Evolutionary conservation across 2,329 filamentous ascomycete species (phyloP).

Genomic region (Scolecobasidium constrictum): DNA sequence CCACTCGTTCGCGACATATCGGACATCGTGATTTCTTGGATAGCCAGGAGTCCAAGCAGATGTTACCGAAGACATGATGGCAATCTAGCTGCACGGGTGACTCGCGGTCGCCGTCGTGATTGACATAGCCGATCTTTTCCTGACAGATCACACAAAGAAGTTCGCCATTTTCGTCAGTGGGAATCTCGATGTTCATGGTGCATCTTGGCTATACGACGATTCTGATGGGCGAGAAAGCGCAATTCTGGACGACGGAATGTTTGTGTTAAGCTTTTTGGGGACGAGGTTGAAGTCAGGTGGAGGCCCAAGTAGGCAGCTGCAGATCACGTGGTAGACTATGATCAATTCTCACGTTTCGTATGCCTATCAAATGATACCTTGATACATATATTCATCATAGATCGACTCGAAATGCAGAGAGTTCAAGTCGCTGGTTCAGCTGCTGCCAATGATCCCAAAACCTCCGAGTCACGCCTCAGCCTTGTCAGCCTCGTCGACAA

Average conservation of each 20-base stretch:
- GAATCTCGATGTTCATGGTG: not conserved
- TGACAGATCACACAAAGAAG: conserved; percentile 2
- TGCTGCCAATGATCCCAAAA: not conserved
- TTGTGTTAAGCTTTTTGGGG: no score
- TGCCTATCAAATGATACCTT: not conserved
- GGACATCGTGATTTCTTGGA: not conserved
- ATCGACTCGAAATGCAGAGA: not conserved
- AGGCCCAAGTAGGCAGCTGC: no score
- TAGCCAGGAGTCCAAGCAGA: not conserved
- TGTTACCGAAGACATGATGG: not conserved
- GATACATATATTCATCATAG: not conserved
- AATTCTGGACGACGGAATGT: no score
- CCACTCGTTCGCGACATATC: conserved; percentile 4
- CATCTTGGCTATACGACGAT: not conserved
- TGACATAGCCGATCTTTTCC: not conserved
- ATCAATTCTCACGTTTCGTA: not conserved
- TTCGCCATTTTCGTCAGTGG: not conserved
- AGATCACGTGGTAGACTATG: no score
- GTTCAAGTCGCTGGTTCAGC: not conserved
- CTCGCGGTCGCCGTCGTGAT: not conserved
- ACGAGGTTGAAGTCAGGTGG: no score
- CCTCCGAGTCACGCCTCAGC: not conserved
- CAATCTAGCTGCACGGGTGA: conserved; percentile 1
- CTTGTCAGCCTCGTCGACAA: not conserved
- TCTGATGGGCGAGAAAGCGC: no score